Evolutionary conservation across 2,329 filamentous ascomycete species (phyloP), one percentile per base, ranked within the genome.

Genomic region (Alternaria infectoria): DNA sequence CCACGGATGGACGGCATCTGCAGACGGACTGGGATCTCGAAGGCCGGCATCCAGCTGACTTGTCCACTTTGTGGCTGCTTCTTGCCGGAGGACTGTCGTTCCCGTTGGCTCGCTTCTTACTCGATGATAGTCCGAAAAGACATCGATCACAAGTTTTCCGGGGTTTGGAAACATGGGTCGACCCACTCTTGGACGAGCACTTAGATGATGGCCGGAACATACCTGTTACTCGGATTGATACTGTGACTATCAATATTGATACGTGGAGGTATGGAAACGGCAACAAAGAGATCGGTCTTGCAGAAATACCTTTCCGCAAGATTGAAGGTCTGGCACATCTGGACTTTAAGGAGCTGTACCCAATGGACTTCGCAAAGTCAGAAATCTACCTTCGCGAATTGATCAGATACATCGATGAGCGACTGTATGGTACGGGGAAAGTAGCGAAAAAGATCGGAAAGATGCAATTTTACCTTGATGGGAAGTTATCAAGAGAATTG

Each of bases 101-200:
- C 23, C 54, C 54, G 13, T 12, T 56, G 17, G 11, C n/a, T 11
- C 21, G 15, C 25, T 56, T 56, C 13, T 46, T 56, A 32, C 21
- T 21, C n/a, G 25, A 13, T 30, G n/a, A 25, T 45, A 4, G 5
- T 15, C 1, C 21, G 13, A 9, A 46, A 8, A 25, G 28, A 2
- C 25, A 19, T 5, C 3, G n/a, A 32, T 56, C 54, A 21, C 25
- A 56, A 8, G 43, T 32, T 13, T 46, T 23, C 40, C 40, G 17
- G 40, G 54, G 54, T 17, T 56, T 56, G 15, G 54, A 56, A 25
- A 56, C 45, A 12, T 56, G 54, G 54, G n/a, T 56, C 25, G 54
- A 46, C 13, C 54, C 40, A 46, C 5, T 26, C 9, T 46, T 19
- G 23, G 9, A 56, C 28, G 25, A 23, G 7, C 25, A 46, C 10